Conservation (phyloP, 306 rosid genomes). For the Quercus cerris region DNA sequence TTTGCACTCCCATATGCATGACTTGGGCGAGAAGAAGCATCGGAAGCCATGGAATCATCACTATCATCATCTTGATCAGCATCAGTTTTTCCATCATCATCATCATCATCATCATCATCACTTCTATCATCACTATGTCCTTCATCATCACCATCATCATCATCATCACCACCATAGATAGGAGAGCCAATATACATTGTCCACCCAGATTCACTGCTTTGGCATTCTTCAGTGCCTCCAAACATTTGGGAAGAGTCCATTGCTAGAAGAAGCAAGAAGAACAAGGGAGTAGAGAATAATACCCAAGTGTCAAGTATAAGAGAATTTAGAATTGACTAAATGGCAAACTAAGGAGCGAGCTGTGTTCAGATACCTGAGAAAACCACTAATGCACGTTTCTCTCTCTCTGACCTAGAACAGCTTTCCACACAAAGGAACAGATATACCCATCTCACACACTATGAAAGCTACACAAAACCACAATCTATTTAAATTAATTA, state of each 20-base stretch:
- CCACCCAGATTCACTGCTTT: constrained; percentile 99
- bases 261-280: constrained; percentile 9
- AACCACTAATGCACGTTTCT: constrained; percentile 8
- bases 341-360: constrained; percentile 4
- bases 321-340: not conserved
- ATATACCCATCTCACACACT: constrained; percentile 17
- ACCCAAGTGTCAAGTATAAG: not conserved
- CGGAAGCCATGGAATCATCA: constrained; percentile 98
- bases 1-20: constrained; percentile 22
- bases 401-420: constrained; percentile 20
- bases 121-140: constrained; percentile 10
- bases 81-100: not conserved
- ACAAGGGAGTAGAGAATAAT: not conserved
- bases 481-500: constrained; percentile 24
- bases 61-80: constrained; percentile 44
- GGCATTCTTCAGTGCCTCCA: constrained; percentile 79
- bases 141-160: not conserved
- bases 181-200: constrained; percentile 90
- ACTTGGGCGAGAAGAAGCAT: constrained; percentile 92
- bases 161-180: constrained; percentile 28
- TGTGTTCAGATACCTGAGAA: constrained; percentile 27
- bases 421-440: constrained; percentile 3
- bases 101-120: not conserved
- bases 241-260: constrained; percentile 63
- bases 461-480: constrained; percentile 20